phyloP scores from a whole-genome alignment of 345 rosid genomes.

The Hibiscus tridactylites region DNA sequence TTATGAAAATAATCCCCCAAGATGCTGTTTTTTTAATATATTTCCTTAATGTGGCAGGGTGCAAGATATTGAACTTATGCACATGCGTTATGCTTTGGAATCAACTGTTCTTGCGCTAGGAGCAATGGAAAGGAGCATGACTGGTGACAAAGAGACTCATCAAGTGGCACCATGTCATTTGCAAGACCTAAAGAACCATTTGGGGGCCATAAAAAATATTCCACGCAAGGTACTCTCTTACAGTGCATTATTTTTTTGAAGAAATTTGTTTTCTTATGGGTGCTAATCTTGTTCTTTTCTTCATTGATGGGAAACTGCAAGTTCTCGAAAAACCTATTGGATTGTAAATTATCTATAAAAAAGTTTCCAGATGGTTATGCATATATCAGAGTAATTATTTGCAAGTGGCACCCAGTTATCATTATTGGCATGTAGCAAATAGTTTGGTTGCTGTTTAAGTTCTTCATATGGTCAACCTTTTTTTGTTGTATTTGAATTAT shows the following conservation, averaged over 20 bases:
- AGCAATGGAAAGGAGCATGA: constrained; percentile 49
- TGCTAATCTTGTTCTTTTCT: constrained; percentile 4
- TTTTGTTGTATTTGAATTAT: not conserved
- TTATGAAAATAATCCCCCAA: not conserved
- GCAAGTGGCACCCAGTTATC: not conserved
- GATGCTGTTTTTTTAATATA: constrained; percentile 3
- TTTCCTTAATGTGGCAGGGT: constrained; percentile 38
- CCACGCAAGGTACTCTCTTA: constrained; percentile 65
- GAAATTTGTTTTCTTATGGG: constrained; percentile 4
- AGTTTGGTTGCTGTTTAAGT: not conserved
- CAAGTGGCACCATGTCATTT: constrained; percentile 55
- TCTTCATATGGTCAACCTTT: not conserved
- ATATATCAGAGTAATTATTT: not conserved
- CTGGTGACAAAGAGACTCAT: constrained; percentile 40
- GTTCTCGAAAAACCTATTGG: constrained; percentile 4
- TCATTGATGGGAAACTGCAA: constrained; percentile 7
- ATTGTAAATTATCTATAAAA: constrained; percentile 5
- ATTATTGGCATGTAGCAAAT: not conserved
- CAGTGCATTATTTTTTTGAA: constrained; percentile 6
- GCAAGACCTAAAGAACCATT: constrained; percentile 64
- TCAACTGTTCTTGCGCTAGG: constrained; percentile 71
- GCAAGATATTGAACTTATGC: constrained; percentile 95
- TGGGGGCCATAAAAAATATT: constrained; percentile 66
- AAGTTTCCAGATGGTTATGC: not conserved
- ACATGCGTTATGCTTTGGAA: constrained; percentile 91